These are phyloP conservation scores for Conticribra weissflogii DNA, from an alignment of 108 stramenopile species.

Conservation along the genomic window DNA sequence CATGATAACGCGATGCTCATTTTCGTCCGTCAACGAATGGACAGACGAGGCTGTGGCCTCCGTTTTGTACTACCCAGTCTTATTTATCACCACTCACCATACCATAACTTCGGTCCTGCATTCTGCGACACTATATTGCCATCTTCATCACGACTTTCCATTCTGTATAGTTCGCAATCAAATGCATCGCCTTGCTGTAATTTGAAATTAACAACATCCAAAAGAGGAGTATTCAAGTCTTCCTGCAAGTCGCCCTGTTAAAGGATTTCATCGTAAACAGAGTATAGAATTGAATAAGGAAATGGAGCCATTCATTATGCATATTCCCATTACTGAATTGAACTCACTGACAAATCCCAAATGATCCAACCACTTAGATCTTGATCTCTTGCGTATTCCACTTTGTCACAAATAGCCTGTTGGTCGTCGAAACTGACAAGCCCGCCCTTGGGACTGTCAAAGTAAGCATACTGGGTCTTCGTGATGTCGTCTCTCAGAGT, in stretches of 20 bases:
- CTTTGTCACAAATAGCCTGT: conserved; percentile 51
- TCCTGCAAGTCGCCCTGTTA: conserved; percentile 47
- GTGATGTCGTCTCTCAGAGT: conserved; percentile 49
- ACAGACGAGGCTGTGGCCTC: too few species aligned
- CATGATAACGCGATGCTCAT: too few species aligned
- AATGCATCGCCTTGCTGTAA: conserved; percentile 35
- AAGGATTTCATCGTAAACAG: too few species aligned
- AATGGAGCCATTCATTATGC: too few species aligned
- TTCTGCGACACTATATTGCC: conserved; percentile 23
- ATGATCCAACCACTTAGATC: conserved; percentile 29
- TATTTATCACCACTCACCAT: conserved; percentile 31
- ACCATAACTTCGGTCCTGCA: conserved; percentile 34
- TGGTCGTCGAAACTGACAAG: conserved; percentile 48
- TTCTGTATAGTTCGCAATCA: conserved; percentile 32
- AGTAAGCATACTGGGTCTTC: conserved; percentile 49
- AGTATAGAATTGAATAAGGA: too few species aligned
- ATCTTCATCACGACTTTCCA: conserved; percentile 35
- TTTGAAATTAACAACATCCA: conserved; percentile 51
- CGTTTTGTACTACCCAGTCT: too few species aligned
- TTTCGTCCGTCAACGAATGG: too few species aligned
- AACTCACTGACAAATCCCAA: conserved; percentile 50
- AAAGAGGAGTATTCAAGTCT: conserved; percentile 38
- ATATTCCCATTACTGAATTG: too few species aligned
- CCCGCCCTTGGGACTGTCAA: conserved; percentile 37
- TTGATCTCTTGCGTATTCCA: conserved; percentile 36